Percentiles rank a stretch among this genome's conserved stretches.
phyloP scores from a whole-genome alignment of 2,329 filamentous ascomycete species.

The Epichloe uncinata region DNA sequence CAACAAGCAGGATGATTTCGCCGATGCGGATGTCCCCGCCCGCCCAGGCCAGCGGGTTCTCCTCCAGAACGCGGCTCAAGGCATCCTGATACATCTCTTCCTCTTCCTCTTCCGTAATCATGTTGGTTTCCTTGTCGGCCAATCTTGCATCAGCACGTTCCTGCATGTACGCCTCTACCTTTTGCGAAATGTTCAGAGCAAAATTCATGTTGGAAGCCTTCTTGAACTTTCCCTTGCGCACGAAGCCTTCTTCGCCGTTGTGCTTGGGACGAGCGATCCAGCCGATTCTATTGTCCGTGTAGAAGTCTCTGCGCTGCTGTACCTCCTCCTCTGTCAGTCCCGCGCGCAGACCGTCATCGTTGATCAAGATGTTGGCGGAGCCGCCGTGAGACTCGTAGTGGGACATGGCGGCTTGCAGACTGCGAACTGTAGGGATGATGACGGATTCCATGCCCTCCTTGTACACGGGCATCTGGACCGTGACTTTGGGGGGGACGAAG shows the following conservation, averaged over 20 bases:
- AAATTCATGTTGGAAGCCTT: constrained; percentile 70
- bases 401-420: constrained; percentile 34
- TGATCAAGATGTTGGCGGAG: constrained; percentile 41
- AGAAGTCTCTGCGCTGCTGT: constrained; percentile 31
- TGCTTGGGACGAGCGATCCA: constrained; percentile 33
- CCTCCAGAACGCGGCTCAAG: constrained; percentile 36
- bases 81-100: constrained; percentile 35
- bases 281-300: constrained; percentile 34
- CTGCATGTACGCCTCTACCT: constrained; percentile 46
- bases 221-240: constrained; percentile 53
- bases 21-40: constrained; percentile 48
- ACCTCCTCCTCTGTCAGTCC: constrained; percentile 28
- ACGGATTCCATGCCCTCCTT: constrained; percentile 27
- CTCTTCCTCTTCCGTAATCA: constrained; percentile 19
- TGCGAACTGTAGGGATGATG: constrained; percentile 36
- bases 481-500: constrained; percentile 24
- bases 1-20: constrained; percentile 52
- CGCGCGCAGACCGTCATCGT: constrained; percentile 49
- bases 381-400: constrained; percentile 34
- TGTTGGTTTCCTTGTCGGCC: constrained; percentile 7
- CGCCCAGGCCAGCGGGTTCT: constrained; percentile 36
- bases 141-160: constrained; percentile 13
- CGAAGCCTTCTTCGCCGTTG: constrained; percentile 33
- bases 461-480: constrained; percentile 25
- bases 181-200: constrained; percentile 45